phyloP scores from a whole-genome alignment of 495 filamentous ascomycete species.

The Xylaria grammica region DNA sequence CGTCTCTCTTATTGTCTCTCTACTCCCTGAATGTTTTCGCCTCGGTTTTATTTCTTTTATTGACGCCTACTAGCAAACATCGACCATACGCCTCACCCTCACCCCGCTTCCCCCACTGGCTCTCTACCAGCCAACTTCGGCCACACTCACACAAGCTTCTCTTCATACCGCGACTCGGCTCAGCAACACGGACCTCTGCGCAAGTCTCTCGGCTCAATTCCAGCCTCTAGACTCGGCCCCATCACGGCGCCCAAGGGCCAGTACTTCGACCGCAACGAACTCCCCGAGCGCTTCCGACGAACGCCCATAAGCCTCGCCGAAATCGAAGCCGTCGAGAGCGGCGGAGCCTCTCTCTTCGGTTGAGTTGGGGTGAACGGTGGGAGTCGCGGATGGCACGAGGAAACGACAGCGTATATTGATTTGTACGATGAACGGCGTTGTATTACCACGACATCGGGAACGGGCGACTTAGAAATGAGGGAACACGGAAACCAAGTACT shows the following conservation, averaged over 20 bases:
- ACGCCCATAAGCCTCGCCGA: conserved; percentile 73
- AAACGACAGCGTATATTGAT: conserved; percentile 17
- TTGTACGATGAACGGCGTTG: conserved; percentile 24
- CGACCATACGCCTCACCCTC: conserved; percentile 71
- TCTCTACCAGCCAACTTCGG: conserved; percentile 64
- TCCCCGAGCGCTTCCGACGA: conserved; percentile 82
- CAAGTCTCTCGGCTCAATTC: conserved; percentile 55
- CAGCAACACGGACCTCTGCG: conserved; percentile 91
- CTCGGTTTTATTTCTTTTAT: neutral
- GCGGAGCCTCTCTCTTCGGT: conserved; percentile 66
- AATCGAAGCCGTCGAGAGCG: conserved; percentile 94
- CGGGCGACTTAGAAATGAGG: conserved; percentile 14
- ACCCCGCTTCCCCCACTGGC: conserved; percentile 53
- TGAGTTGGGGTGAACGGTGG: conserved; percentile 24
- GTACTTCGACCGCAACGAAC: conserved; percentile 87
- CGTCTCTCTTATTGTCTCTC: neutral
- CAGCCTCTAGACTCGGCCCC: conserved; percentile 72
- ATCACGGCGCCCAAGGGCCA: conserved; percentile 73
- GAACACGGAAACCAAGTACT: neutral
- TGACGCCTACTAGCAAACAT: conserved; percentile 57
- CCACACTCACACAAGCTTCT: conserved; percentile 76
- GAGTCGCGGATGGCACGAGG: neutral
- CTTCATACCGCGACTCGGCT: conserved; percentile 87
- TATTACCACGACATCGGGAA: conserved; percentile 18
- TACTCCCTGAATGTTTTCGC: too few relatives aligned